Evolutionary conservation across 306 rosid species (phyloP), one percentile per base, ranked within the genome.

Genomic region (Cyamopsis tetragonoloba): DNA sequence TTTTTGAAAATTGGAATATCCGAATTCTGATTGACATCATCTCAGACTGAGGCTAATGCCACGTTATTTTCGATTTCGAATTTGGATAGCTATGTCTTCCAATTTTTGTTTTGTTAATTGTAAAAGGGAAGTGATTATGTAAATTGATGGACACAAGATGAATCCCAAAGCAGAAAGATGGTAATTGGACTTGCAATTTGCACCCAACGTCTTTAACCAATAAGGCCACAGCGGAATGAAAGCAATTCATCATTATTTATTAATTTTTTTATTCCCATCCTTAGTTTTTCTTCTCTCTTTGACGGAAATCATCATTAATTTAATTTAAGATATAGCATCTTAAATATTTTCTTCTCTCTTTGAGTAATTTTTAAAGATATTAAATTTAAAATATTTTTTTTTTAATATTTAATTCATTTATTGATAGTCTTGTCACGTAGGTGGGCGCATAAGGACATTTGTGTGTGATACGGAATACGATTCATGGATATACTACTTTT

Each of bases 71-170:
- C 11, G 2, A 31, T 72, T 28, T 64, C 11, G 2, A 31, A 68
- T 28, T 5, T 70, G 15, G 27, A 30, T 66, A 28, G 68, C 17
- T 18, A 1, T 32, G 26, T 46, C 8, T 58, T 53, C 13, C 49
- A 63, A 37, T 20, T 62, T 70, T 24, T 43, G 31, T 71, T 68
- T 63, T 46, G 53, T 20, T 37, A n/a, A 50, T 41, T 68, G 3
- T 30, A 15, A 62, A 30, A 42, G 41, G 14, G 6, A 65, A 58
- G 0, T 6, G 12, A 23, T 14, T 11, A 27, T 27, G 10, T 2
- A 4, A 7, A 13, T 3, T 41, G 4, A 11, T 2, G 7, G 17
- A 15, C 14, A 24, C 38, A 43, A 26, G 32, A 55, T 17, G 32
- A 7, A 42, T 17, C 7, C 11, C 8, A 42, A 30, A 43, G 43